phyloP scores from a whole-genome alignment of 257 asterid genomes.

The Solanum pinnatisectum region DNA sequence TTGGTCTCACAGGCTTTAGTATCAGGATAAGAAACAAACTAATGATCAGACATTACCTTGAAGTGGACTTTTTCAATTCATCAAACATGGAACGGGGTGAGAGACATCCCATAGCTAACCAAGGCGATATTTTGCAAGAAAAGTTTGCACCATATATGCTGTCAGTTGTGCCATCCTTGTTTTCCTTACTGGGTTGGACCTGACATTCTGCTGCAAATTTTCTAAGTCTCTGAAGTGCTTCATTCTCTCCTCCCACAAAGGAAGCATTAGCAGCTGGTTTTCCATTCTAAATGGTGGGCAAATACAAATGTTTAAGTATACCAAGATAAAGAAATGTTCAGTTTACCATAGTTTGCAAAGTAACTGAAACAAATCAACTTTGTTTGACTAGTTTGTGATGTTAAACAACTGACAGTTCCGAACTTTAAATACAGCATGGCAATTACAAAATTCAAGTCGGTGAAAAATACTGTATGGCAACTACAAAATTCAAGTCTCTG shows the following conservation, averaged over 20 bases:
- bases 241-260: constrained; percentile 90
- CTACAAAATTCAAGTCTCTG: constrained; percentile 39
- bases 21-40: background rate
- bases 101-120: constrained; percentile 98
- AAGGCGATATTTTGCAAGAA: constrained; percentile 94
- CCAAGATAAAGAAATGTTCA: background rate
- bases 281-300: constrained; percentile 39
- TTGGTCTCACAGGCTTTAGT: background rate
- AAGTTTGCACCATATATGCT: constrained; percentile 92
- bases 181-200: constrained; percentile 50
- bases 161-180: constrained; percentile 43
- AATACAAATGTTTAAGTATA: background rate
- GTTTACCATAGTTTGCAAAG: background rate
- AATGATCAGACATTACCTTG: constrained; percentile 35
- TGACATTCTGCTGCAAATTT: constrained; percentile 66
- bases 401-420: background rate
- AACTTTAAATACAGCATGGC: background rate
- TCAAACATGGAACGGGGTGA: constrained; percentile 98
- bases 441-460: background rate
- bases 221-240: constrained; percentile 79
- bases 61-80: constrained; percentile 70
- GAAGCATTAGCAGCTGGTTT: constrained; percentile 54
- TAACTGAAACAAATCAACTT: background rate
- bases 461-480: background rate
- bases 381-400: background rate